phyloP scores from a whole-genome alignment of 78 protist species.

The Anaeramoeba flamelloides region DNA sequence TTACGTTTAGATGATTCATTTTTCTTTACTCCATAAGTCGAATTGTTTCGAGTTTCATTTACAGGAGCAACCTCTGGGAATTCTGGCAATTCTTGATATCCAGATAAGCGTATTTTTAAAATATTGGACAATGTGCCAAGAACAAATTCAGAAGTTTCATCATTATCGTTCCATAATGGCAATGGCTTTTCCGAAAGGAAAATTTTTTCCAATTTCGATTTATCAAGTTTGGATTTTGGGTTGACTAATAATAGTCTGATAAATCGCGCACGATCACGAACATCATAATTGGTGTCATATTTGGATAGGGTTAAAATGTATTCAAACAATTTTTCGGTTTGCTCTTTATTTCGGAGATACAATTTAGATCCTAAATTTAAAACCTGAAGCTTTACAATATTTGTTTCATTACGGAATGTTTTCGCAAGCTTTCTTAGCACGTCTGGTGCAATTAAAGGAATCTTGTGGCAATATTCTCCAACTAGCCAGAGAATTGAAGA shows the following conservation, averaged over 20 bases:
- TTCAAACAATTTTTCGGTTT: background rate
- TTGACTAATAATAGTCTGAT: slow-evolving; percentile 5
- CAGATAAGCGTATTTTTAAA: background rate
- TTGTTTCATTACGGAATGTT: slow-evolving; percentile 11
- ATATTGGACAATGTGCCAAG: background rate
- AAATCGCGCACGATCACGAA: slow-evolving; percentile 24
- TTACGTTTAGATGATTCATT: too few species aligned
- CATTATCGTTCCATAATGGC: background rate
- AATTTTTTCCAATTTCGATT: background rate
- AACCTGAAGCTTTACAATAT: slow-evolving; percentile 21
- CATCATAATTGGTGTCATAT: slow-evolving; percentile 23
- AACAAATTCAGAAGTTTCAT: background rate
- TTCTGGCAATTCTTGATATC: background rate
- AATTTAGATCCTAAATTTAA: background rate
- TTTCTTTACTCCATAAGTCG: too few species aligned
- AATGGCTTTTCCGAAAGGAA: slow-evolving; percentile 12
- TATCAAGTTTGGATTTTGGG: background rate
- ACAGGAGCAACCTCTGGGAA: background rate
- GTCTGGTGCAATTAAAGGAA: slow-evolving; percentile 27
- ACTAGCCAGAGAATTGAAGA: slow-evolving; percentile 26
- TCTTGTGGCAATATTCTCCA: slow-evolving; percentile 14
- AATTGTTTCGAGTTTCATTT: too few species aligned
- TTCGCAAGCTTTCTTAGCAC: slow-evolving; percentile 22
- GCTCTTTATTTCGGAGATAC: background rate
- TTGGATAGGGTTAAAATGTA: slow-evolving; percentile 13